These are phyloP conservation scores for Saccharomycopsis javanensis DNA, from an alignment of 805 yeast genomes.

Conservation along the genomic window DNA sequence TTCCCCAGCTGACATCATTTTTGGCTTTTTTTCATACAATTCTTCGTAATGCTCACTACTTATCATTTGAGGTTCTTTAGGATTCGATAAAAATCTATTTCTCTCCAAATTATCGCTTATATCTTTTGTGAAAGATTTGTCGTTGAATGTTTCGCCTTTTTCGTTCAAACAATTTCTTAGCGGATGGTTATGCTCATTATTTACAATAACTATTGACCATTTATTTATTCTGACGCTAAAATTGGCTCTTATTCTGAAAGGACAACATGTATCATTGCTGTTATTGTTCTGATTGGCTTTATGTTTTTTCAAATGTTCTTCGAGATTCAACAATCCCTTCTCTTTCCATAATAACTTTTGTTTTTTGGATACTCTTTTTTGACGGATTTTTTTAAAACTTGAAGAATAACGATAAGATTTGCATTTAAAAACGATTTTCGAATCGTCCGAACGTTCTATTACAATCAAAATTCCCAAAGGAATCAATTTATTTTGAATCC, in stretches of 20 bases:
- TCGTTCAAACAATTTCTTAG: constrained; percentile 20
- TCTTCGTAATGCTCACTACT: neutral
- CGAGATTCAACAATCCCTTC: constrained; percentile 14
- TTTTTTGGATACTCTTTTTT: constrained; percentile 20
- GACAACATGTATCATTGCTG: constrained; percentile 33
- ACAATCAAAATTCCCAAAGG: constrained; percentile 22
- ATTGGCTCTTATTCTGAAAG: constrained; percentile 58
- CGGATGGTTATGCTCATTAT: constrained; percentile 51
- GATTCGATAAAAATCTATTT: constrained; percentile 7
- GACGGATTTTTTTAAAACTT: constrained; percentile 16
- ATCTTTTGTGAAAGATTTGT: constrained; percentile 13
- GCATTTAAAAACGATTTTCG: constrained; percentile 29
- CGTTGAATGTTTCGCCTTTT: constrained; percentile 15
- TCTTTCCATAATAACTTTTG: constrained; percentile 21
- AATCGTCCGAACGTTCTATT: constrained; percentile 27
- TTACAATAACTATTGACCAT: constrained; percentile 55
- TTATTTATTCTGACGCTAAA: constrained; percentile 39
- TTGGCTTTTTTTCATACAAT: neutral
- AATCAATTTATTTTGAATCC: constrained; percentile 17
- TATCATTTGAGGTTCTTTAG: constrained; percentile 5
- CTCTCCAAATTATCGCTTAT: constrained; percentile 10
- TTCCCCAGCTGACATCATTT: neutral
- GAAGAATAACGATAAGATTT: constrained; percentile 20
- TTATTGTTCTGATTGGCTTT: constrained; percentile 1
- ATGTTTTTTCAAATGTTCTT: constrained; percentile 12